Conservation (phyloP, 768 basidiomycete genomes). For the Serendipita sp. region DNA sequence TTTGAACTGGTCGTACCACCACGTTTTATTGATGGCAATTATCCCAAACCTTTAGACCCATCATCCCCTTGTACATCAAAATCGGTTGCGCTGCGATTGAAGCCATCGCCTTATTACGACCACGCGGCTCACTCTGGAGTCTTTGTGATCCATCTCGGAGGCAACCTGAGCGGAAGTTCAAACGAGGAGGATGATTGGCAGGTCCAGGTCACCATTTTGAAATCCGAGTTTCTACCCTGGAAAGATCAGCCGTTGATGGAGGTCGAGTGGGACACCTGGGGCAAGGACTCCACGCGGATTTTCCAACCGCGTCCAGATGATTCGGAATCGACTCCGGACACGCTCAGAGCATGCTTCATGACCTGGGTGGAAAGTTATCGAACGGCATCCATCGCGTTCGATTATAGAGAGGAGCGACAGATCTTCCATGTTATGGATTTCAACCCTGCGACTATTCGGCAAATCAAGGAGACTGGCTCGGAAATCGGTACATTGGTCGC, state of each 20-base stretch:
- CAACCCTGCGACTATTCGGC: neutral
- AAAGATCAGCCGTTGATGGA: neutral
- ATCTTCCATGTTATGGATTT: neutral
- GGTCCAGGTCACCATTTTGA: neutral
- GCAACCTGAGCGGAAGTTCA: neutral
- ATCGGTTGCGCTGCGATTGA: neutral
- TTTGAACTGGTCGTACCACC: too few relatives aligned
- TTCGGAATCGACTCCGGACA: neutral
- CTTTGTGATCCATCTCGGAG: neutral
- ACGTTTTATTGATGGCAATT: too few relatives aligned
- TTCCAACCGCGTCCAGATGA: constrained; percentile 4
- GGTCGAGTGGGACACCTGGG: constrained; percentile 3
- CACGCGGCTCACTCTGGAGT: neutral
- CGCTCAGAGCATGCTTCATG: neutral
- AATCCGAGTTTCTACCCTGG: constrained; percentile 1
- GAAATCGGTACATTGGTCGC: neutral
- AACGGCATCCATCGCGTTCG: neutral
- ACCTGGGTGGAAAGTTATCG: constrained; percentile 1
- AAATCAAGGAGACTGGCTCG: neutral
- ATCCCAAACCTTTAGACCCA: neutral
- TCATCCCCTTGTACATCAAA: neutral
- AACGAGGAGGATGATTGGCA: neutral
- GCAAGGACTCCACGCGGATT: neutral
- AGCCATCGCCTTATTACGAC: neutral
- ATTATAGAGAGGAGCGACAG: neutral